Evolutionary conservation across 345 rosid genomes (phyloP).

Genomic region (Nasturtium officinale): DNA sequence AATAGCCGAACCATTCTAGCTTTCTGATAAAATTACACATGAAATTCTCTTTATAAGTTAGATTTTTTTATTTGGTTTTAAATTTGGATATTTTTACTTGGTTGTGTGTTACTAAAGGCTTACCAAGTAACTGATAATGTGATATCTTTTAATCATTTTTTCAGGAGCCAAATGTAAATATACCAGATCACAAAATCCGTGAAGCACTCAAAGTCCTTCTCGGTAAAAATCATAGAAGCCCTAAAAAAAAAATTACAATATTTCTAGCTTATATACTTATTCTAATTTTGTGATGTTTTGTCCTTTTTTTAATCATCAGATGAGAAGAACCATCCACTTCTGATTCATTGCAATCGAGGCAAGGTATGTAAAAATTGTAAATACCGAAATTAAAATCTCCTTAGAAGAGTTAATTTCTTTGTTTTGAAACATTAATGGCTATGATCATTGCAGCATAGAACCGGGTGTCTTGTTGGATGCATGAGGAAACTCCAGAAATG

Average conservation of each 20-base stretch:
- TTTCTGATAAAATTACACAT: conserved; percentile 8
- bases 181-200: conserved; percentile 74
- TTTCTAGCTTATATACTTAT: background rate
- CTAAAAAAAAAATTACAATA: background rate
- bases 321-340: conserved; percentile 83
- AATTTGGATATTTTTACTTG: background rate
- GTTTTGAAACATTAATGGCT: conserved; percentile 7
- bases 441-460: conserved; percentile 71
- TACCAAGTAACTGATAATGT: conserved; percentile 10
- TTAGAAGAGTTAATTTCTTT: background rate
- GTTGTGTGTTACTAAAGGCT: conserved; percentile 13
- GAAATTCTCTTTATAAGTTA: background rate
- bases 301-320: conserved; percentile 48
- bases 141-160: conserved; percentile 12
- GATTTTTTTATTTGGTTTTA: background rate
- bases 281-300: background rate
- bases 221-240: conserved; percentile 54
- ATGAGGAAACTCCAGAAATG: conserved; percentile 86
- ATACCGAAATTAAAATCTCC: background rate
- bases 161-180: conserved; percentile 87
- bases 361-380: conserved; percentile 56
- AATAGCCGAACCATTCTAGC: conserved; percentile 6
- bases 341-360: conserved; percentile 93
- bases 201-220: conserved; percentile 88
- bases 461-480: conserved; percentile 94